phyloP scores from a whole-genome alignment of 139 green algal species.

The Edaphochlamys debaryana region DNA sequence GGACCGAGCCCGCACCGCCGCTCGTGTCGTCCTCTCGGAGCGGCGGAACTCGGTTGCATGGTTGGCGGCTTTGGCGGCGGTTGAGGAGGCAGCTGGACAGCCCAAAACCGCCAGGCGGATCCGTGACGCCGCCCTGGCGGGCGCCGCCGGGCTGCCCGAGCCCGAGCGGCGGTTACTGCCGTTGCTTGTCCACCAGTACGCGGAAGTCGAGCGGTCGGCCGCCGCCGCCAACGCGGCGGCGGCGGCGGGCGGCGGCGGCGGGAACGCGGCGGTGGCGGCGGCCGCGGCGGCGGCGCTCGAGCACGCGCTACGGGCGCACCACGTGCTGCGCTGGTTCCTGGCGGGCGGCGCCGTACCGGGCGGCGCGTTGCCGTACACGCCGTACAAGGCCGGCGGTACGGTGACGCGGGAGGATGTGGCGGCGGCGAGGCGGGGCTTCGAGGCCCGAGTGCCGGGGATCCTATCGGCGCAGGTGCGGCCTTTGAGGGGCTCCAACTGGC shows the following conservation, averaged over 20 bases:
- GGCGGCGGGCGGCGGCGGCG: neutral
- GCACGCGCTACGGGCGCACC: slow-evolving; percentile 34
- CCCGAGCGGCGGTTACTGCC: slow-evolving; percentile 8
- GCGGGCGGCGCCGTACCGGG: neutral
- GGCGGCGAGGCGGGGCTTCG: slow-evolving; percentile 33
- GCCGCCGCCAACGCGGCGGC: neutral
- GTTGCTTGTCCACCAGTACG: slow-evolving; percentile 44
- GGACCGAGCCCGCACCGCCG: slow-evolving; percentile 41
- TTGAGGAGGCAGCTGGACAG: slow-evolving; percentile 55
- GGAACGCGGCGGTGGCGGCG: neutral
- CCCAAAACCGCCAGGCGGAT: slow-evolving; percentile 5
- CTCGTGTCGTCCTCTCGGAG: slow-evolving; percentile 58
- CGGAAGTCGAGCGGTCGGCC: slow-evolving; percentile 33
- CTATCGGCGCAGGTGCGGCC: slow-evolving; percentile 2
- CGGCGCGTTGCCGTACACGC: slow-evolving; percentile 3
- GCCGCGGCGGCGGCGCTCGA: slow-evolving; percentile 4
- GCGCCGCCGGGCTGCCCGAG: neutral
- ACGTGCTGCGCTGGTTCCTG: slow-evolving; percentile 55
- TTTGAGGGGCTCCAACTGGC: too few relatives aligned
- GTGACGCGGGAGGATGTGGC: slow-evolving; percentile 29
- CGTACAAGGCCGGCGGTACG: slow-evolving; percentile 18
- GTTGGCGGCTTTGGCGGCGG: slow-evolving; percentile 55
- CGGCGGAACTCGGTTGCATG: slow-evolving; percentile 58
- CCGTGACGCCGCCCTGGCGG: slow-evolving; percentile 30
- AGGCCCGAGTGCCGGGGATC: neutral